phyloP scores from a whole-genome alignment of 1,284 basidiomycete species.

The Golubevia pallescens region DNA sequence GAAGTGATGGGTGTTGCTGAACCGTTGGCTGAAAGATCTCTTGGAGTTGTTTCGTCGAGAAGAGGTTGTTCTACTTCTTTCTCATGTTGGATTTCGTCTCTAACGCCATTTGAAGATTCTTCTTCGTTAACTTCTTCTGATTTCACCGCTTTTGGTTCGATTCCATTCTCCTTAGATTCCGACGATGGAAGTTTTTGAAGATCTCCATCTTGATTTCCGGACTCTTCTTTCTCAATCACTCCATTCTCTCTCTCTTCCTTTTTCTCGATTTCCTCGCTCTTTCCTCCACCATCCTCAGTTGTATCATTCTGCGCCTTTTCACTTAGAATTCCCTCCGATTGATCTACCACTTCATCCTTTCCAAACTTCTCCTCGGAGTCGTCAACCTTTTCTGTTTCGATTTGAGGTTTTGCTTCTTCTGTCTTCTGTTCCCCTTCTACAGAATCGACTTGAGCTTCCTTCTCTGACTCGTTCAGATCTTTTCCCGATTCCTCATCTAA shows the following conservation, averaged over 20 bases:
- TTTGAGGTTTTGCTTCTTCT: not conserved
- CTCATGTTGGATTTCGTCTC: not conserved
- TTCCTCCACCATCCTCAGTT: too few species aligned
- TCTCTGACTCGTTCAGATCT: too few species aligned
- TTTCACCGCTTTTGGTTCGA: not conserved
- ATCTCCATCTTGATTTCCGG: not conserved
- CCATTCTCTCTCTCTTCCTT: not conserved
- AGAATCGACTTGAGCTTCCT: too few species aligned
- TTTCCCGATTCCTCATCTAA: too few species aligned
- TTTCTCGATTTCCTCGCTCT: too few species aligned
- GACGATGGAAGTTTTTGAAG: not conserved
- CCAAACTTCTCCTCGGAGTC: not conserved
- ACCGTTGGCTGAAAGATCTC: too few species aligned
- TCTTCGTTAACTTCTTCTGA: not conserved
- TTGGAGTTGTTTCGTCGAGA: too few species aligned
- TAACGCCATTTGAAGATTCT: not conserved
- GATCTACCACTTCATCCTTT: not conserved
- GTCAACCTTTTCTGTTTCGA: not conserved
- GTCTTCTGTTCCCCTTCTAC: too few species aligned
- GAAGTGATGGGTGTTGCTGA: too few species aligned
- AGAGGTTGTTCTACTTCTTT: not conserved
- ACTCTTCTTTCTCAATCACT: not conserved
- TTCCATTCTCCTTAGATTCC: not conserved
- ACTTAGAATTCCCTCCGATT: too few species aligned
- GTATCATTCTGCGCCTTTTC: not conserved